Base-by-base conservation (phyloP, 2,329 filamentous ascomycete species). In the Fusarium denticulatum region DNA sequence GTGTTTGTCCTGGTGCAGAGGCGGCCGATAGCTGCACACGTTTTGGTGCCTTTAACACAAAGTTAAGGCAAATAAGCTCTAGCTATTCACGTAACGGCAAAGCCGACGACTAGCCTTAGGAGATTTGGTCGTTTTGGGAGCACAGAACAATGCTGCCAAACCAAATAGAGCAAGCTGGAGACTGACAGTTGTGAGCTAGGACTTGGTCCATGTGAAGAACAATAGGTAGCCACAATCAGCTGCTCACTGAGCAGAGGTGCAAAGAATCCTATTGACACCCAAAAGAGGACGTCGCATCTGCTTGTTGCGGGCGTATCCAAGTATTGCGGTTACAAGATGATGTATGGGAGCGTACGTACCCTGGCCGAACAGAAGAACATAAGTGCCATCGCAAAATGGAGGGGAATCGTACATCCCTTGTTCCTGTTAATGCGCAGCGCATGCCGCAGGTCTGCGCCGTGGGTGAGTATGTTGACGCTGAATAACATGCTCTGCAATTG, bases 211-310 rank as follows among this genome's bases (percentile, higher is more conserved):
- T 47, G 46, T 40, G 40, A 10, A 58, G 55, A 73, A 73, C 70
- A 70, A 73, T 71, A 59, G 57, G 43, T 43, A 71, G 70, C 57
- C 70, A 63, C 53, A 56, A 71, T 71, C 40, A 56, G 56, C 47
- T 49, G 34, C 47, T 45, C 18, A 18, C 56, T 62, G 60, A 50
- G 39, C 59, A 60, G n/a, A 37, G 52, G 26, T 46, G 46, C n/a
- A 43, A 53, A 42, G 37, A 42, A 43, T 61, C 50, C 57, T 73
- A 71, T 73, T 73, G 56, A 63, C 45, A 22, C 47, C 70, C 50
- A 60, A 71, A 71, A 37, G 42, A 47, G 57, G 60, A 43, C 22
- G 43, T 16, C n/a, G 52, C 40, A 43, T 49, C 43, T 26, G 37
- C 37, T 60, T 42, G 30, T 53, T 69, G 67, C 59, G 59, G 67